Evolutionary conservation across 768 basidiomycete species (phyloP).

Genomic region (Phlegmacium glaucopus): DNA sequence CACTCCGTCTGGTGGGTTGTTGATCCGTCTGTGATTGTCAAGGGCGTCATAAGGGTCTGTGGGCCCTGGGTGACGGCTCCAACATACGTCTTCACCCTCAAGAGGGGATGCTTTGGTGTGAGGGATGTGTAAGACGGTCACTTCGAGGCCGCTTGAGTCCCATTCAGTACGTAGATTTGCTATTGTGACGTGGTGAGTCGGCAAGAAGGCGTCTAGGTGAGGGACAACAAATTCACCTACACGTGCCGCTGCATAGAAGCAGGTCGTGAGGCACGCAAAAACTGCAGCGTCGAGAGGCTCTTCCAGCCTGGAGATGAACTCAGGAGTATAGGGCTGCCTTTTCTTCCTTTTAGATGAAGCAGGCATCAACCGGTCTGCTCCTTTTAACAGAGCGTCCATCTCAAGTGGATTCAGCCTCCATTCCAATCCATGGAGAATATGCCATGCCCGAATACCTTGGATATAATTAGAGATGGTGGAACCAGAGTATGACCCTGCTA

Average conservation of each 20-base stretch:
- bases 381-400: slow-evolving; percentile 25
- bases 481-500: too few species aligned
- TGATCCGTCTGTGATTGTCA: too few species aligned
- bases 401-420: slow-evolving; percentile 5
- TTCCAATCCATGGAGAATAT: neutral
- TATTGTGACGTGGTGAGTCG: neutral
- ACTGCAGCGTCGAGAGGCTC: slow-evolving; percentile 29
- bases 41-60: too few species aligned
- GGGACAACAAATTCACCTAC: neutral
- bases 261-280: slow-evolving; percentile 18
- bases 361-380: slow-evolving; percentile 24
- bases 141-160: neutral
- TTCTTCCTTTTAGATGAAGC: slow-evolving; percentile 23
- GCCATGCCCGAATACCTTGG: slow-evolving; percentile 1
- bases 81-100: neutral
- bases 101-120: neutral
- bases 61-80: neutral
- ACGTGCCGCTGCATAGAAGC: neutral
- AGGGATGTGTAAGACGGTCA: neutral
- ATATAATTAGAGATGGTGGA: too few species aligned
- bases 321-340: slow-evolving; percentile 24
- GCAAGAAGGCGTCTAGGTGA: neutral
- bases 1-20: too few species aligned
- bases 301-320: slow-evolving; percentile 13
- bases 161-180: neutral